Evolutionary conservation across 345 rosid species (phyloP).

Genomic region (Mercurialis annua): DNA sequence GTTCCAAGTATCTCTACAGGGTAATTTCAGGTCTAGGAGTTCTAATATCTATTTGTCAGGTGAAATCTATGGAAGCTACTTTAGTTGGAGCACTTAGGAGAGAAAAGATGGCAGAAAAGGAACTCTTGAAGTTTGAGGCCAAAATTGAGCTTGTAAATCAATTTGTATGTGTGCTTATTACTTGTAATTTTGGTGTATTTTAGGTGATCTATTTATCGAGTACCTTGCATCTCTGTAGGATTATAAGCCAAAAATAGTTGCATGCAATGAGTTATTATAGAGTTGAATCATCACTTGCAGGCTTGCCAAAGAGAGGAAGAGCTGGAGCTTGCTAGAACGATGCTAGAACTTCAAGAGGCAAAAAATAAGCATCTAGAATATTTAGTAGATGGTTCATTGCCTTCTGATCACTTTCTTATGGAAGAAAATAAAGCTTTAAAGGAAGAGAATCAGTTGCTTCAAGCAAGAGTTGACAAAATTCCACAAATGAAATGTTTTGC

Average conservation of each 20-base stretch:
- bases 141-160: slow-evolving; percentile 55
- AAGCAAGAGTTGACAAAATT: slow-evolving; percentile 47
- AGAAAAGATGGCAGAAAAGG: slow-evolving; percentile 58
- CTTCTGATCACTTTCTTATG: slow-evolving; percentile 48
- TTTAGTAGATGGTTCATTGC: slow-evolving; percentile 43
- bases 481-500: slow-evolving; percentile 59
- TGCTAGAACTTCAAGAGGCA: slow-evolving; percentile 58
- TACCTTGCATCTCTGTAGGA: slow-evolving; percentile 5
- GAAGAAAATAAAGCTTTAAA: slow-evolving; percentile 61
- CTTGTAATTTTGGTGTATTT: slow-evolving; percentile 2
- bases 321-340: slow-evolving; percentile 46
- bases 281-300: slow-evolving; percentile 43
- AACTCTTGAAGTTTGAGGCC: slow-evolving; percentile 47
- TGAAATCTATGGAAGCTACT: slow-evolving; percentile 36
- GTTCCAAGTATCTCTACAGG: slow-evolving; percentile 5
- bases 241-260: neutral
- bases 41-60: slow-evolving; percentile 35
- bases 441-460: slow-evolving; percentile 66
- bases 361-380: slow-evolving; percentile 57
- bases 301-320: slow-evolving; percentile 58
- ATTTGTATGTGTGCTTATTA: slow-evolving; percentile 47
- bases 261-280: slow-evolving; percentile 18
- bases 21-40: slow-evolving; percentile 8
- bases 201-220: slow-evolving; percentile 2
- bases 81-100: slow-evolving; percentile 62